Conservation (phyloP, 495 filamentous ascomycete genomes). For the Penicillium mononematosum region DNA sequence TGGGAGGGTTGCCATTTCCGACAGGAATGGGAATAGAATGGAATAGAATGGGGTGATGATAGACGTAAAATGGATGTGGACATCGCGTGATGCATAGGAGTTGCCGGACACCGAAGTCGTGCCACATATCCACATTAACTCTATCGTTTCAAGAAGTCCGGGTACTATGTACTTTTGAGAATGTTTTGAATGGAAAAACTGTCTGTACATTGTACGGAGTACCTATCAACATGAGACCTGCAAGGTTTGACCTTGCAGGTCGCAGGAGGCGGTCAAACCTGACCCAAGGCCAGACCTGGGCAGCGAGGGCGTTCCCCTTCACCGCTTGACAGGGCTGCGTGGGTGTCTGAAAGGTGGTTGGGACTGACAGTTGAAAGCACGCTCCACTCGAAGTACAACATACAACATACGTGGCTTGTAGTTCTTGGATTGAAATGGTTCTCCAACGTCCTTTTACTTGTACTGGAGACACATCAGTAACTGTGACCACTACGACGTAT, state of each 20-base stretch:
- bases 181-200: background rate
- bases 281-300: slow-evolving; percentile 11
- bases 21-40: slow-evolving; percentile 2
- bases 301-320: slow-evolving; percentile 17
- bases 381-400: slow-evolving; percentile 9
- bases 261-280: slow-evolving; percentile 38
- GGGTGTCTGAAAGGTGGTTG: slow-evolving; percentile 20
- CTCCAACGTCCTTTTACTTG: background rate
- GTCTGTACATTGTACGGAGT: background rate
- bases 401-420: background rate
- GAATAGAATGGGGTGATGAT: background rate
- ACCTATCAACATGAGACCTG: slow-evolving; percentile 16
- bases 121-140: slow-evolving; percentile 12
- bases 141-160: slow-evolving; percentile 3
- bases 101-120: slow-evolving; percentile 13
- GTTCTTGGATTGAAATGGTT: background rate
- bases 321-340: slow-evolving; percentile 31
- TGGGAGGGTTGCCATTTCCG: background rate
- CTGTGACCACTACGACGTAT: background rate
- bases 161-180: slow-evolving; percentile 10
- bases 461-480: background rate
- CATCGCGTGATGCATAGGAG: slow-evolving; percentile 12
- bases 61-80: background rate
- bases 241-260: slow-evolving; percentile 38
- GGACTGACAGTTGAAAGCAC: slow-evolving; percentile 12